phyloP scores from a whole-genome alignment of 306 rosid genomes.

The Vachellia collinsii region DNA sequence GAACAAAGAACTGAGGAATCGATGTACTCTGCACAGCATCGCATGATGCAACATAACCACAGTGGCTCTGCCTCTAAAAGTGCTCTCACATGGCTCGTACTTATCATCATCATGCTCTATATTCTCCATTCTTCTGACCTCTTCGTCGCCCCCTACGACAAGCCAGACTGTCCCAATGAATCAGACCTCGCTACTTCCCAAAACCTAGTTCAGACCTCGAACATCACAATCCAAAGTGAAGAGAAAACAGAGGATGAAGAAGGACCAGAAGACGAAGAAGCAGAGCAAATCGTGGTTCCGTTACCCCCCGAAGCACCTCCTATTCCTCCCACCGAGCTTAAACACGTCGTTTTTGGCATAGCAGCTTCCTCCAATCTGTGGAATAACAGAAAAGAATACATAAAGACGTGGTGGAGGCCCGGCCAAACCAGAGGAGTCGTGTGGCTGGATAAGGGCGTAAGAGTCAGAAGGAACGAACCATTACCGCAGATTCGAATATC shows the following conservation, averaged over 20 bases:
- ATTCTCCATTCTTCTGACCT: conserved; percentile 61
- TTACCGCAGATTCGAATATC: conserved; percentile 73
- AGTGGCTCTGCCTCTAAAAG: conserved; percentile 36
- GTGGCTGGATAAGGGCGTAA: conserved; percentile 69
- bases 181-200: conserved; percentile 29
- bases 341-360: conserved; percentile 78
- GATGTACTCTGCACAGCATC: neutral
- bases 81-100: conserved; percentile 55
- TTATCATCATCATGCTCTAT: conserved; percentile 45
- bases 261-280: neutral
- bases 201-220: conserved; percentile 40
- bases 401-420: conserved; percentile 84
- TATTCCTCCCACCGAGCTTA: conserved; percentile 50
- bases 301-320: conserved; percentile 28
- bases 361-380: conserved; percentile 78
- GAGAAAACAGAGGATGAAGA: neutral
- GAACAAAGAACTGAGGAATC: neutral
- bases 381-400: conserved; percentile 72
- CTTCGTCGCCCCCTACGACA: conserved; percentile 43
- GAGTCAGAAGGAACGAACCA: conserved; percentile 35
- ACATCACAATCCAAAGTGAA: neutral
- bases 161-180: conserved; percentile 37
- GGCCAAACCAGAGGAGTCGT: conserved; percentile 77
- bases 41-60: neutral
- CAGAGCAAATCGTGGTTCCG: neutral